phyloP scores from a whole-genome alignment of 2,329 filamentous ascomycete genomes.

The Sphaerostilbella broomeana region DNA sequence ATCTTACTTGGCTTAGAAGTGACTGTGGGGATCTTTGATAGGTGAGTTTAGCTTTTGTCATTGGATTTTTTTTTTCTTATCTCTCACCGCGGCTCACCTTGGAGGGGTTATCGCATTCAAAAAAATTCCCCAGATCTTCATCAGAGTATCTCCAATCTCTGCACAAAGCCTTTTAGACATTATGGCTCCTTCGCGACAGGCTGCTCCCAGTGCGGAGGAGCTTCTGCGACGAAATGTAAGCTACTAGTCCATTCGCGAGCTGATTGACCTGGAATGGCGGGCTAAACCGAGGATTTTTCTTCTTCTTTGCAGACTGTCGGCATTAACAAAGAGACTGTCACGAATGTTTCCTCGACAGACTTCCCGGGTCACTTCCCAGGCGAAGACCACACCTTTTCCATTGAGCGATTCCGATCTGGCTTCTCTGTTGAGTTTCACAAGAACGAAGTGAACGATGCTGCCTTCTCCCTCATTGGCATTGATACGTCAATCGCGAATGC shows the following conservation, averaged over 20 bases:
- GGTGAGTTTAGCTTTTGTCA: no score
- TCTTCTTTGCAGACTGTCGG: slow-evolving; percentile 62
- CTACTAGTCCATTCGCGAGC: slow-evolving; percentile 1
- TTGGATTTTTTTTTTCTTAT: background rate
- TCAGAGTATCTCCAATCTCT: slow-evolving; percentile 6
- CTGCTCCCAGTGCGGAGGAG: slow-evolving; percentile 46
- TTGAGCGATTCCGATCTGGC: slow-evolving; percentile 62
- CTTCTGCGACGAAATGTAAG: slow-evolving; percentile 55
- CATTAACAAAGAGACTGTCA: slow-evolving; percentile 85
- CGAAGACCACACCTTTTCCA: slow-evolving; percentile 76
- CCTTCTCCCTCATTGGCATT: slow-evolving; percentile 86
- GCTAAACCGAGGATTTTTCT: no score
- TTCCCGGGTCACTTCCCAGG: slow-evolving; percentile 87
- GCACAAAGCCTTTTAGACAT: background rate
- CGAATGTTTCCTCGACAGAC: slow-evolving; percentile 81
- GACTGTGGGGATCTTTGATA: no score
- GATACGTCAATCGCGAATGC: slow-evolving; percentile 94
- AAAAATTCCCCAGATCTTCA: slow-evolving; percentile 21
- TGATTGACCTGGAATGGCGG: no score
- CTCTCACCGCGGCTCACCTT: slow-evolving; percentile 18
- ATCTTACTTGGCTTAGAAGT: no score
- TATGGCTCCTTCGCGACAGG: slow-evolving; percentile 30
- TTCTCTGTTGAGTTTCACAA: slow-evolving; percentile 78
- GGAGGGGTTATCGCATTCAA: slow-evolving; percentile 25
- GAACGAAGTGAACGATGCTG: slow-evolving; percentile 68